Evolutionary conservation across 768 basidiomycete species (phyloP), one percentile per base, ranked within the genome.

Genomic region (Suillus cothurnatus): DNA sequence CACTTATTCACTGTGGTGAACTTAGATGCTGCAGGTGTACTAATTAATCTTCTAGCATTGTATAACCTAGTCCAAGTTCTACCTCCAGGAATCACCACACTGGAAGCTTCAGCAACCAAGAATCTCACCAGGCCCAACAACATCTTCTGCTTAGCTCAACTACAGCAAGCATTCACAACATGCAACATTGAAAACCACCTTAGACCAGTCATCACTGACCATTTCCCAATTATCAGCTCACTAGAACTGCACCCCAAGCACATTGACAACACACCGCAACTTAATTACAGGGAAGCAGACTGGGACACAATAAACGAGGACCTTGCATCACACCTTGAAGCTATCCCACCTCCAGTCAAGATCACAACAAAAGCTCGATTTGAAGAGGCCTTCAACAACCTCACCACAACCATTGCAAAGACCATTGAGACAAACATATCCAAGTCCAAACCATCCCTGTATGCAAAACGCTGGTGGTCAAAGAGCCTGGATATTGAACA

Each of bases 161-260:
- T 32, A 1, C 4, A 53, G 21, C 31, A 32, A 0, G 1, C 23
- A 1, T 49, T 49, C 47, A 49, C 6, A 2, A 0, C 11, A 23
- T 53, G 52, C 28, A 21, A 12, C 2, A 11, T 53, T 0, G 28
- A 32, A 1, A 12, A 53, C 4, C 52, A 53, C 2, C 4, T 53
- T 1, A 2, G 52, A 2, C 52, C 52, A 21, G 28, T 53, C 1
- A 12, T 53, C 0, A 53, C 31, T 2, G 31, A 53, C 11, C 31
- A 53, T 1, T 53, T 31, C 1, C 52, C 52, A 0, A 32, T 32
- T 0, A 21, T 53, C 0, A 53, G 52, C 5, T 2, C 1, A 0
- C 0, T 53, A 1, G 28, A 53, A 8, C 5, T 53, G 0, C 8
- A 9, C 0, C 52, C 52, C 0, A 28, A 52, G 19, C 4, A n/a